Evolutionary conservation across 257 asterid genomes (phyloP), one percentile per base, ranked within the genome.

Genomic region (Plantago elongata): DNA sequence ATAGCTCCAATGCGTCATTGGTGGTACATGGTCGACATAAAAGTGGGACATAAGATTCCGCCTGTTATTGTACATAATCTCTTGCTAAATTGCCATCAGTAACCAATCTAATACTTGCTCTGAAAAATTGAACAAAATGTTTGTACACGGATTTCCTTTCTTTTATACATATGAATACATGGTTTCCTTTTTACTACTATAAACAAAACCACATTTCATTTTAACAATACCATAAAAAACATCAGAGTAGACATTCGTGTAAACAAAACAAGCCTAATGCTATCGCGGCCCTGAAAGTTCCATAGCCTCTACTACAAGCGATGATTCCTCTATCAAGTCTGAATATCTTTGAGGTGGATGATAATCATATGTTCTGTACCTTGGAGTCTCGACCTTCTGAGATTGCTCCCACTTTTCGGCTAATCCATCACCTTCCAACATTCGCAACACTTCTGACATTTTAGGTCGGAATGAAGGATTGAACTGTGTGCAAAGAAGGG

Each of bases 221-320:
- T 57, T 52, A 57, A 54, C 40, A 63, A 30, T 22, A 34, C 40
- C 42, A 45, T 40, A 45, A 11, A 44, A 22, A 45, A 45, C 69
- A 4, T 30, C 45, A 9, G 1, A 63, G 44, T 7, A 34, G 29
- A 1, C 43, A 60, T 16, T 62, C 49, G 46, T 5, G 22, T 29
- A 15, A 40, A 45, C 51, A 18, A 3, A 61, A 44, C 27, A 22
- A 22, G 27, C 11, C 0, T 40, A 49, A 63, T 56, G 84, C 85
- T 94, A 92, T 67, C 99, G 77, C 12, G 99, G 99, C 18, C 97
- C 97, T 9, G 97, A 92, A 48, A 93, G 91, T 61, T 93, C 97
- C 84, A 89, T 87, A 6, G 90, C 91, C 84, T 93, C 99, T 45
- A 88, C 81, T 46, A 83, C 85, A 15, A 86, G 78, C 11, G 99